Base-by-base conservation (phyloP, 768 basidiomycete species). In the Asterophora lycoperdoides region DNA sequence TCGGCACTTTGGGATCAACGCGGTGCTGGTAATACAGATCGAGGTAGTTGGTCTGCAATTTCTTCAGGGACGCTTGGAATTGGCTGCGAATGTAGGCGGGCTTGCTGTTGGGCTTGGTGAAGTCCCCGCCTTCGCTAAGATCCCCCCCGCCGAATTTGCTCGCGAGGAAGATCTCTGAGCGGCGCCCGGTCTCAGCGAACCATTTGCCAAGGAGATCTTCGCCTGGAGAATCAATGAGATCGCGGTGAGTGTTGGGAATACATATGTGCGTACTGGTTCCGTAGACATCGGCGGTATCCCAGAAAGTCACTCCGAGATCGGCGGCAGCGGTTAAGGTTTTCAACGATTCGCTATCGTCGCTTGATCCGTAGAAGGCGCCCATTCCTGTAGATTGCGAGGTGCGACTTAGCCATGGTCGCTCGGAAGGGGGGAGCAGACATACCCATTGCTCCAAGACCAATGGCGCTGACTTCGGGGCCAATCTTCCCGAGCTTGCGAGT, bases 251-350 rank as follows among this genome's bases (percentile, higher is more conserved):
- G 30, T 28, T 19, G 4, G 26, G 14, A 41, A 23, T 6, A 26
- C 15, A 15, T 8, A 17, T 17, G 14, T 5, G 23, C 41, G 9
- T 30, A 18, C 64, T 70, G 43, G 77, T 74, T 8, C 65, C 68
- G 51, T 79, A 78, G 1, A 73, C 55, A 51, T 76, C 66, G 1
- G 76, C 67, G 7, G 73, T 69, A 51, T 80, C 78, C 76, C 76
- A 78, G 60, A 68, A 66, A 1, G 67, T 73, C 8, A 59, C 30
- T 14, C 61, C 61, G 8, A 48, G 41, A 43, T 62, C 57, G 5
- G 53, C 60, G 5, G 62, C 62, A 19, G 52, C 49, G 13, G 55
- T 60, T 13, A 63, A 42, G 9, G 59, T 54, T 18, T 56, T 46
- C 2, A 61, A 39, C 8, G 55, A 56, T 7, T 44, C 42, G 4